Conservation (phyloP, 768 basidiomycete genomes). For the Leccinum olivaceopallidum region DNA sequence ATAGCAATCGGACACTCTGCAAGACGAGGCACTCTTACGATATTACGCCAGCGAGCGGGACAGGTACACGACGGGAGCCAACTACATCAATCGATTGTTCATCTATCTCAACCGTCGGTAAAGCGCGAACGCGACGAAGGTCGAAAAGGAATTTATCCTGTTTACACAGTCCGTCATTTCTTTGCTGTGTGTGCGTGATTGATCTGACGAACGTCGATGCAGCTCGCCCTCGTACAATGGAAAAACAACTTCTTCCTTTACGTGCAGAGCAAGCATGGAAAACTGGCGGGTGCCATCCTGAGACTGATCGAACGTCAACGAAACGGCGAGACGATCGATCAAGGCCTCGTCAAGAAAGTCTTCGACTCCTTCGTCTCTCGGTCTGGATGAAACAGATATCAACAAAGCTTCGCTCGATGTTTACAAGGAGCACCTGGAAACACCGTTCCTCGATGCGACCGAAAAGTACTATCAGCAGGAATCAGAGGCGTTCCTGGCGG, state of each 20-base stretch:
- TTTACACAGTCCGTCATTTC: conserved; percentile 80
- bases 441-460: conserved; percentile 85
- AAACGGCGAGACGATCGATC: conserved; percentile 93
- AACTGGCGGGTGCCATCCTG: conserved; percentile 85
- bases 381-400: conserved; percentile 88
- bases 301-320: conserved; percentile 90
- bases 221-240: conserved; percentile 98
- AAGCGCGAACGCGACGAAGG: conserved; percentile 98
- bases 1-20: conserved; percentile 75
- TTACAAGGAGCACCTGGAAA: conserved; percentile 89
- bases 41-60: conserved; percentile 96
- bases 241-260: conserved; percentile 86
- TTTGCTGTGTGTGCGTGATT: neutral
- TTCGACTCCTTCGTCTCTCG: conserved; percentile 95
- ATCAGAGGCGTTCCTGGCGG: conserved; percentile 85
- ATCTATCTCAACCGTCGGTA: conserved; percentile 98
- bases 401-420: conserved; percentile 93
- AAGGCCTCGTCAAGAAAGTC: conserved; percentile 90
- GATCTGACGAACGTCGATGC: conserved; percentile 1
- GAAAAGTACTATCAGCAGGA: conserved; percentile 92
- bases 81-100: conserved; percentile 96
- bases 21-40: conserved; percentile 84
- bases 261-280: conserved; percentile 78
- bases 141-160: conserved; percentile 89
- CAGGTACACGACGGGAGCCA: conserved; percentile 94